Evolutionary conservation across 2,329 filamentous ascomycete species (phyloP).

Genomic region (Macrophomina pseudophaseolina): DNA sequence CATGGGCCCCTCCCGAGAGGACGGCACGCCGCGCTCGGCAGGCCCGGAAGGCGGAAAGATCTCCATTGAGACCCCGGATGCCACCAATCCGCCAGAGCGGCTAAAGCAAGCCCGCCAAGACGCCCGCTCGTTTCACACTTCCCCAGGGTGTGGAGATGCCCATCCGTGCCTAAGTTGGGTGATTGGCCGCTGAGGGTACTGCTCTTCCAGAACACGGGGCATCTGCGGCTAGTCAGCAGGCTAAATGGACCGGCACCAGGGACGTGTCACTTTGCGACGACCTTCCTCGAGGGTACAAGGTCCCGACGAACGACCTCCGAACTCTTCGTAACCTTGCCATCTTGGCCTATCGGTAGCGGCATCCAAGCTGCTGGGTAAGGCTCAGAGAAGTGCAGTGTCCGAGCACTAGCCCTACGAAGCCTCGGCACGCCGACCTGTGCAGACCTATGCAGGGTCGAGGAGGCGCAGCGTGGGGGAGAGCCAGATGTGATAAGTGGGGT

Average conservation of each 20-base stretch:
- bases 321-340: neutral
- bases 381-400: neutral
- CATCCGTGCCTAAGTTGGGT: neutral
- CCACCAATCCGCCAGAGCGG: neutral
- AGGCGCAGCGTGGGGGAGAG: neutral
- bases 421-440: neutral
- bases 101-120: slow-evolving; percentile 9
- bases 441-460: neutral
- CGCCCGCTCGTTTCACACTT: neutral
- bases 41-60: slow-evolving; percentile 15
- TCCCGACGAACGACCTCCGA: neutral
- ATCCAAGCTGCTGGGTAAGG: neutral
- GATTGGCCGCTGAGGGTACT: neutral
- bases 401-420: slow-evolving; percentile 1
- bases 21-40: slow-evolving; percentile 3
- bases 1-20: neutral
- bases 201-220: neutral
- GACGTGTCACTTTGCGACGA: neutral
- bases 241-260: neutral
- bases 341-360: neutral
- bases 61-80: slow-evolving; percentile 13
- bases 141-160: neutral
- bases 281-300: neutral
- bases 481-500: neutral
- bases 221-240: neutral